Evolutionary conservation across 306 rosid species (phyloP), one percentile per base, ranked within the genome.

Genomic region (Spatholobus suberectus): DNA sequence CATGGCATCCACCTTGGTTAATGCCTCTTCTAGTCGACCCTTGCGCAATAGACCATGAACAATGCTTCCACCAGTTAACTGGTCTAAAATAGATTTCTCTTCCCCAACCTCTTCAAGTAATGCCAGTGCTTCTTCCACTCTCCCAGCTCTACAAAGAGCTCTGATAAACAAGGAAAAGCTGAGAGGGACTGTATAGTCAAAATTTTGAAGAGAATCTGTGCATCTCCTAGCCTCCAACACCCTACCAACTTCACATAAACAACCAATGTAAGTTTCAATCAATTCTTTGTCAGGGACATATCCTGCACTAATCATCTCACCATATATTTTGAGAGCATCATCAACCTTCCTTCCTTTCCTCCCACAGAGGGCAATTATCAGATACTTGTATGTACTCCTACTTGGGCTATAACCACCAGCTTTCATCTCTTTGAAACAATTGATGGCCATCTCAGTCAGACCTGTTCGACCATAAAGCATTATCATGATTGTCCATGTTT

Each of bases 401-500:
- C 77, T 89, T 52, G 98, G 99, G 62, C 23, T 61, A 68, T 80
- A 89, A 38, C 90, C 89, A 52, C 76, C 73, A 29, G 86, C 88
- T 86, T 90, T 93, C 99, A 95, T 95, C 87, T 92, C 91, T 43
- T 63, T 46, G 74, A 93, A 93, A 67, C 89, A 83, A 38, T 87
- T 87, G 79, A 89, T 65, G 65, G 98, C 98, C 84, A 92, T 88
- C 72, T 93, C 83, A 0, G 99, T 95, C 63, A 95, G 83, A 61
- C 99, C 99, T 20, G 87, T 88, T 35, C 99, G 94, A 73, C 98
- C 98, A 7, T 93, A 95, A 78, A 83, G 94, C 96, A 92, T 85
- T 49, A 95, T 90, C 94, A 93, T 89, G 82, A 93, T 93, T 51
- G 99, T 93, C 99, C 99, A 95, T 79, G 99, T 93, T 75, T 95